Conservation (phyloP, 768 basidiomycete species). For the Lentinula sp. region DNA sequence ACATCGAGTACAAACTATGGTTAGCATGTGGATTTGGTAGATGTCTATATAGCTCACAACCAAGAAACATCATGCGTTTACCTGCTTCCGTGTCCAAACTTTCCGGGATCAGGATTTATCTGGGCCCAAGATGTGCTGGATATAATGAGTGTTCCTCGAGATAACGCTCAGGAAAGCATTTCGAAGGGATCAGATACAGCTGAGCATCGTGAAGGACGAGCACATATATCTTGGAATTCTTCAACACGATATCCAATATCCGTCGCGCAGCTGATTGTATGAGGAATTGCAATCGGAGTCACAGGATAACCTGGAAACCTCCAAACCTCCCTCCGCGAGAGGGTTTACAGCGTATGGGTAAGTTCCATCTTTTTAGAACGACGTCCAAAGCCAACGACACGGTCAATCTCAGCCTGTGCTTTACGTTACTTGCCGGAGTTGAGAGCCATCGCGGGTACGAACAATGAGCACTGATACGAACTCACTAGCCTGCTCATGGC, state of each 20-base stretch:
- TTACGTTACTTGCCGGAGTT: constrained; percentile 12
- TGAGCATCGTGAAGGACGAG: constrained; percentile 20
- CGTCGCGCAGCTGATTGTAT: constrained; percentile 14
- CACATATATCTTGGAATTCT: constrained; percentile 25
- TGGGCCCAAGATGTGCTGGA: constrained; percentile 4
- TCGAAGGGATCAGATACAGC: constrained; percentile 18
- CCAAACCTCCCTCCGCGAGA: constrained; percentile 14
- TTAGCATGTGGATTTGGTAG: background rate
- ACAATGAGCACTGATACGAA: constrained; percentile 9
- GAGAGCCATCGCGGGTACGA: constrained; percentile 12
- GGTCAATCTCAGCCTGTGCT: constrained; percentile 5
- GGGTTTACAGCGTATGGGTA: constrained; percentile 18
- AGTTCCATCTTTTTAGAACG: constrained; percentile 12
- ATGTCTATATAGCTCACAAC: too few relatives aligned
- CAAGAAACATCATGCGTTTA: background rate
- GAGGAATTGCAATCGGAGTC: constrained; percentile 19
- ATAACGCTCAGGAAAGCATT: constrained; percentile 23
- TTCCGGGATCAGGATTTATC: constrained; percentile 11
- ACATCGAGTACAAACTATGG: too few relatives aligned
- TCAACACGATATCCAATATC: constrained; percentile 27
- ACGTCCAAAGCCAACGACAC: constrained; percentile 12
- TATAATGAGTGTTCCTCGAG: background rate
- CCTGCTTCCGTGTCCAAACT: constrained; percentile 19
- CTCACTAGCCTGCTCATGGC: background rate
- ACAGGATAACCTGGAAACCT: constrained; percentile 15